Conservation (phyloP, 2,329 filamentous ascomycete species). For the Madurella mycetomatis region DNA sequence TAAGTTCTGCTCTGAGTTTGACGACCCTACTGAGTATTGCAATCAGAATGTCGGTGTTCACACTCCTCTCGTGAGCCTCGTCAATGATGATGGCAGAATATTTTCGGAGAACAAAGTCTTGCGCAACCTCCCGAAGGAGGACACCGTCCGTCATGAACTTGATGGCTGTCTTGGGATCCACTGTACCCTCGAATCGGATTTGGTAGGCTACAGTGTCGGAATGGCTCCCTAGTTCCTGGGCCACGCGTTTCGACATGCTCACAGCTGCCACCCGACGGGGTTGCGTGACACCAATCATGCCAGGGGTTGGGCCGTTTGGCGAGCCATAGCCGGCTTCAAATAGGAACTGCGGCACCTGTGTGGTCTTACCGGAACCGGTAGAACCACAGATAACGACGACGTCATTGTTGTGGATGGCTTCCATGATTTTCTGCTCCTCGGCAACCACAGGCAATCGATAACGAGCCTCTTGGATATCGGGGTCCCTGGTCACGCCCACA, state of each 20-base stretch:
- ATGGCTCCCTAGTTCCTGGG: slow-evolving; percentile 74
- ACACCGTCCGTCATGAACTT: slow-evolving; percentile 99
- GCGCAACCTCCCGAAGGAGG: slow-evolving; percentile 80
- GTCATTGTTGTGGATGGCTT: slow-evolving; percentile 88
- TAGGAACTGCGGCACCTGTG: slow-evolving; percentile 92
- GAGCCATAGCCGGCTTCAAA: slow-evolving; percentile 91
- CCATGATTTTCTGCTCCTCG: slow-evolving; percentile 97
- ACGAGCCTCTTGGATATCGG: slow-evolving; percentile 73
- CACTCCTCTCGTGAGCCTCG: slow-evolving; percentile 93
- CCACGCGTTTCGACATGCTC: slow-evolving; percentile 92
- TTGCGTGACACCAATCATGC: slow-evolving; percentile 93
- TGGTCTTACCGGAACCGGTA: slow-evolving; percentile 96
- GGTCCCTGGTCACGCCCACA: slow-evolving; percentile 63
- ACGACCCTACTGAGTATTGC: slow-evolving; percentile 94
- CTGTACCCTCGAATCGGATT: slow-evolving; percentile 89
- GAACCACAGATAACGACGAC: slow-evolving; percentile 89
- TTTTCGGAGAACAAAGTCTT: slow-evolving; percentile 81
- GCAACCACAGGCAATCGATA: slow-evolving; percentile 83
- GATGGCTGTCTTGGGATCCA: slow-evolving; percentile 74
- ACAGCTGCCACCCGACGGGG: slow-evolving; percentile 91
- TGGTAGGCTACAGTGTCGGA: slow-evolving; percentile 82
- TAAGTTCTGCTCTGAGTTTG: slow-evolving; percentile 72
- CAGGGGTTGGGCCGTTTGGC: slow-evolving; percentile 70
- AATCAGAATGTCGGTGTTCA: slow-evolving; percentile 97
- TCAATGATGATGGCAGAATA: slow-evolving; percentile 95